Conservation (phyloP, 2,329 filamentous ascomycete species). For the Xylariomycetidae sp. region DNA sequence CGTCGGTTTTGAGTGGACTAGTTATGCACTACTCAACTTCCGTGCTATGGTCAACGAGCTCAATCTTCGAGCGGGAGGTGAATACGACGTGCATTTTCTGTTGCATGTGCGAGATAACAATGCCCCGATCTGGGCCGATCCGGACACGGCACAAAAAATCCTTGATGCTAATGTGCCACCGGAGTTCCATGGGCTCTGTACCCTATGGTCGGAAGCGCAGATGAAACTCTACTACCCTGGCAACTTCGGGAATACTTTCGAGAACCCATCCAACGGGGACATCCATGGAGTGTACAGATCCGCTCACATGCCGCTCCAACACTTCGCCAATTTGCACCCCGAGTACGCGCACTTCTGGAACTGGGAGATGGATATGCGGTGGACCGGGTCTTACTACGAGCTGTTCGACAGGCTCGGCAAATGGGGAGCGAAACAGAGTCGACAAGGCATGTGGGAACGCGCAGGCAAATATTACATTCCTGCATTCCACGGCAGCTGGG, state of each 20-base stretch:
- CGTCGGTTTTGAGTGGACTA: slow-evolving; percentile 72
- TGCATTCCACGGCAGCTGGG: slow-evolving; percentile 63
- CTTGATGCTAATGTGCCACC: slow-evolving; percentile 61
- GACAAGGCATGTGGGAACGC: slow-evolving; percentile 73
- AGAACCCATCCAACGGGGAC: slow-evolving; percentile 51
- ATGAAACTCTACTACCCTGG: slow-evolving; percentile 74
- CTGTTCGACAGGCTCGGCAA: slow-evolving; percentile 62
- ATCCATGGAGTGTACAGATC: slow-evolving; percentile 68
- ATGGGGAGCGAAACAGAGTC: slow-evolving; percentile 65
- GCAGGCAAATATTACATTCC: slow-evolving; percentile 75
- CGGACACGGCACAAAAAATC: slow-evolving; percentile 65
- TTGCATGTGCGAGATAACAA: slow-evolving; percentile 80
- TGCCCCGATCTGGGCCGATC: slow-evolving; percentile 76
- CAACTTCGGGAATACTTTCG: slow-evolving; percentile 64
- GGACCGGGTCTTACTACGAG: slow-evolving; percentile 65
- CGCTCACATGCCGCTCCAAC: slow-evolving; percentile 58
- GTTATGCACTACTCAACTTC: slow-evolving; percentile 74
- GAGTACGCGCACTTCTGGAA: slow-evolving; percentile 67
- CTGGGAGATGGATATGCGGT: slow-evolving; percentile 66
- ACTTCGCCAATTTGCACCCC: slow-evolving; percentile 59
- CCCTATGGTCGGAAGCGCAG: slow-evolving; percentile 79
- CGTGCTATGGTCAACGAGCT: slow-evolving; percentile 78
- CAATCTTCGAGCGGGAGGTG: slow-evolving; percentile 70
- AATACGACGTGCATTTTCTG: slow-evolving; percentile 79
- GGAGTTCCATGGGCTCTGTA: slow-evolving; percentile 77